Percentiles rank a stretch among this genome's conserved stretches.
phyloP scores from a whole-genome alignment of 208 protist genomes.

The Leishmania arabica region DNA sequence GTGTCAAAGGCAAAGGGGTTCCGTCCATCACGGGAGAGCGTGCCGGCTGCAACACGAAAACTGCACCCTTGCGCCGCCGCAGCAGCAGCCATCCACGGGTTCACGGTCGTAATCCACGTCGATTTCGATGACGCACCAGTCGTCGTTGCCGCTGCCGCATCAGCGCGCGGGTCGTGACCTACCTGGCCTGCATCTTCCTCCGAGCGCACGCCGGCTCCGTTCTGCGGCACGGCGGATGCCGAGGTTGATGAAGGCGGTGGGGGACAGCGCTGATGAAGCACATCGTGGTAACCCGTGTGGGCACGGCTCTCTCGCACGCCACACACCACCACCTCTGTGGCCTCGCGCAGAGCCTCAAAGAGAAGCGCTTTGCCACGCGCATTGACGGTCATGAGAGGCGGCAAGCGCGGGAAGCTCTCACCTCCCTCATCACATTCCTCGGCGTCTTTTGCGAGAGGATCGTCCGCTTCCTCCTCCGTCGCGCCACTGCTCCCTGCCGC shows the following conservation, averaged over 20 bases:
- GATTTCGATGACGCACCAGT: not conserved
- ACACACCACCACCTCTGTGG: constrained; percentile 67
- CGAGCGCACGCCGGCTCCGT: not conserved
- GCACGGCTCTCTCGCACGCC: constrained; percentile 60
- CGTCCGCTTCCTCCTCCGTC: not conserved
- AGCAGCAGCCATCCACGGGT: constrained; percentile 6
- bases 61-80: constrained; percentile 8
- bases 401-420: not conserved
- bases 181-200: not conserved
- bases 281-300: constrained; percentile 57
- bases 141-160: not conserved
- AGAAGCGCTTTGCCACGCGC: constrained; percentile 44
- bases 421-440: not conserved
- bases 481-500: not conserved
- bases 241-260: not conserved
- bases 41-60: constrained; percentile 19
- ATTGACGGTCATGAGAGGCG: constrained; percentile 6
- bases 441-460: not conserved
- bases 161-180: not conserved
- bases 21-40: constrained; percentile 27
- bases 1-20: constrained; percentile 40
- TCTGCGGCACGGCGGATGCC: not conserved
- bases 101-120: constrained; percentile 17
- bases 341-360: constrained; percentile 41
- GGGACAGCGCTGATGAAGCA: constrained; percentile 36